These are phyloP conservation scores for Rhynchosporium agropyri DNA, from an alignment of 2,329 filamentous ascomycete species.

Conservation along the genomic window DNA sequence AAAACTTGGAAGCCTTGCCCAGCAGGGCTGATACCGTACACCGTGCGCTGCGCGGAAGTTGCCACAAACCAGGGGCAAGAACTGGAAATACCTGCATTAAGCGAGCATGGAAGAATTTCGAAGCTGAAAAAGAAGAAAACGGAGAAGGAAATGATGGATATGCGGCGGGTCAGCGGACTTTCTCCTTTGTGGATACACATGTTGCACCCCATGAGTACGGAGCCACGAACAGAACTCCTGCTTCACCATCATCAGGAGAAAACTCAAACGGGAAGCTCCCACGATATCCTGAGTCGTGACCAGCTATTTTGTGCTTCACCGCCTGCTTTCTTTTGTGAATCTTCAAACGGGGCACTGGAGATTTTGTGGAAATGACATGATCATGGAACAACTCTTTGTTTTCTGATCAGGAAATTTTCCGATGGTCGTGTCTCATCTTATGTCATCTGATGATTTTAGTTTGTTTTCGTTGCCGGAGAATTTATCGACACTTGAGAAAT, in stretches of 20 bases:
- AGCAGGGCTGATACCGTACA: conserved; percentile 10
- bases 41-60: not conserved
- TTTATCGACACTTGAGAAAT: conserved; percentile 8
- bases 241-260: conserved; percentile 1
- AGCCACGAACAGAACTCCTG: not conserved
- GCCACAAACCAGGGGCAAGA: conserved; percentile 3
- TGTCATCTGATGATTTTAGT: not conserved
- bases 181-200: not conserved
- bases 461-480: not conserved
- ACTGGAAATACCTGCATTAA: not conserved
- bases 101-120: not conserved
- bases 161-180: conserved; percentile 6
- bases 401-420: not conserved
- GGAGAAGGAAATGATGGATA: conserved; percentile 14
- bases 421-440: conserved; percentile 5
- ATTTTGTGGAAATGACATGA: too few species aligned
- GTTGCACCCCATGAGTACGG: too few species aligned
- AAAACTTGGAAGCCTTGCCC: not conserved
- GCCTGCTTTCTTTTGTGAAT: not conserved
- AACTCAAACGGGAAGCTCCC: not conserved
- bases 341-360: not conserved
- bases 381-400: not conserved
- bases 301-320: not conserved
- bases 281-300: not conserved
- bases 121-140: conserved; percentile 2